Evolutionary conservation across 495 filamentous ascomycete species (phyloP), one percentile per base, ranked within the genome.

Genomic region (Xylaria cubensis): DNA sequence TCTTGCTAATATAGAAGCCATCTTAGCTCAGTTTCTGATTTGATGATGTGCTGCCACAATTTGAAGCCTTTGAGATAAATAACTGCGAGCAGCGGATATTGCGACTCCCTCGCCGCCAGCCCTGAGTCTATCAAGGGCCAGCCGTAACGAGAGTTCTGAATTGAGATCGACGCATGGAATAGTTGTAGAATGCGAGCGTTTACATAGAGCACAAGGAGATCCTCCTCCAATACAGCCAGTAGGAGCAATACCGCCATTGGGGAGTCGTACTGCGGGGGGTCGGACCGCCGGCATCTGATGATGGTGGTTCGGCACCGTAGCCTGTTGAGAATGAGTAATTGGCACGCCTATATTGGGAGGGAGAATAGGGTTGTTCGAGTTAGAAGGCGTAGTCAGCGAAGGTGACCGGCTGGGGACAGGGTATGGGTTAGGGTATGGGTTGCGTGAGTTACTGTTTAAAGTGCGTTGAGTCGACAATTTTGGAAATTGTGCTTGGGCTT

Each of bases 131-230:
- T 80, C 78, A 32, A 80, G 72, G 2, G 76, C 76, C 34, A 80
- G 21, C n/a, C 78, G 71, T 46, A 85, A 29, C 10, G 72, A 74
- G 13, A 76, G 67, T 56, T 82, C 77, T 0, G 72, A 77, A 56
- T 53, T 67, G 56, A 80, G 74, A 72, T 83, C 76, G 8, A 82
- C 72, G 48, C 83, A 85, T 13, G 73, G 64, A 53, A 72, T 71
- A 15, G 41, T 64, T 9, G 32, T 29, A 4, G 77, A 69, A 68
- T 85, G 82, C 48, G 42, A 41, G 72, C 55, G 72, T 10, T 24
- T 69, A 48, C 83, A 85, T 3, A 84, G 73, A 13, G 80, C 29
- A 71, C 83, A 84, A 34, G 41, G 42, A n/a, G 59, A 69, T 12
- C 53, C 70, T 13, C 69, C 58, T 15, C 51, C 72, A n/a, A 55